Evolutionary conservation across 2,329 filamentous ascomycete species (phyloP).

Genomic region (Colletotrichum endophyticum): DNA sequence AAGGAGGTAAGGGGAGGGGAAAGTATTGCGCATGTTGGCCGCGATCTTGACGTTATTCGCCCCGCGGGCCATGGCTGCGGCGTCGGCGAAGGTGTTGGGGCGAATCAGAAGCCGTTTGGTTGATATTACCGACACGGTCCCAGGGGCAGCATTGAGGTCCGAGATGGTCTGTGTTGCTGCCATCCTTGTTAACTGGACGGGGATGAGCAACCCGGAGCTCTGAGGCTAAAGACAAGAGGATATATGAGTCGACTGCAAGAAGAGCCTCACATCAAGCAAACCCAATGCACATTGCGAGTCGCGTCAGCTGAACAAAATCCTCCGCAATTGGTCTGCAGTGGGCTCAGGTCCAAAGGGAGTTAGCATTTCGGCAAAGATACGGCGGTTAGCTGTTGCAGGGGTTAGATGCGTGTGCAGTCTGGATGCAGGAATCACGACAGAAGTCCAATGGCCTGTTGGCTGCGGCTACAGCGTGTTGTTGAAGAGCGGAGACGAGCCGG

Average conservation of each 20-base stretch:
- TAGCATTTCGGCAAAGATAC: background rate
- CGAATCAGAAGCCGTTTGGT: slow-evolving; percentile 6
- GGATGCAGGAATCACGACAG: background rate
- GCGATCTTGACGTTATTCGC: slow-evolving; percentile 16
- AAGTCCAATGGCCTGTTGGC: background rate
- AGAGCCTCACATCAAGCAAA: background rate
- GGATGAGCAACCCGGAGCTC: background rate
- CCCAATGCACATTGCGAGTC: background rate
- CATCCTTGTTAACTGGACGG: background rate
- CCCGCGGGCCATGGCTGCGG: slow-evolving; percentile 8
- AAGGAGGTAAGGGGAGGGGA: slow-evolving; percentile 28
- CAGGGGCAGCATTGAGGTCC: background rate
- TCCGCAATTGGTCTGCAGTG: background rate
- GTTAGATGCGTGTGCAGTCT: background rate
- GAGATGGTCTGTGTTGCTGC: background rate
- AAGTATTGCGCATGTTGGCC: slow-evolving; percentile 8
- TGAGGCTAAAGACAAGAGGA: background rate
- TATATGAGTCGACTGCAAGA: background rate
- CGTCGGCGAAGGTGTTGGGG: slow-evolving; percentile 5
- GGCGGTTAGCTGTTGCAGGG: background rate
- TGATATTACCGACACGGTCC: background rate
- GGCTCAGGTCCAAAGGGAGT: background rate
- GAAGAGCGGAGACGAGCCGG: background rate
- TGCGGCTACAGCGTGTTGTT: background rate
- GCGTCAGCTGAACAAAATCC: background rate